phyloP scores from a whole-genome alignment of 129 eudicot species.

The Mikania micrantha region DNA sequence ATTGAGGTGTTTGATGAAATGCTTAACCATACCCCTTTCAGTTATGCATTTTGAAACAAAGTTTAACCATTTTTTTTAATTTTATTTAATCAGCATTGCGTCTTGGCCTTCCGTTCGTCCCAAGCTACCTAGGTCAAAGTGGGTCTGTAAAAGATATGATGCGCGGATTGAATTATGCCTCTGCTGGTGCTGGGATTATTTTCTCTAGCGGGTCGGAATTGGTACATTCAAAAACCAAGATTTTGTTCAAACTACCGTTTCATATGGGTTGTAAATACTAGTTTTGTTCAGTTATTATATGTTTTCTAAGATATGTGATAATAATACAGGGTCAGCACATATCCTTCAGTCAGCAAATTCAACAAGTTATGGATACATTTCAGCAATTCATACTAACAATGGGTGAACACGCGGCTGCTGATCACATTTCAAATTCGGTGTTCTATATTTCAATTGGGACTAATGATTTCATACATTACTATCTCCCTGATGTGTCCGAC shows the following conservation, averaged over 20 bases:
- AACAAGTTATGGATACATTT: slow-evolving; percentile 83
- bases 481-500: slow-evolving; percentile 63
- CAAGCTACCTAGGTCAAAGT: slow-evolving; percentile 68
- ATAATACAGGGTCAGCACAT: slow-evolving; percentile 86
- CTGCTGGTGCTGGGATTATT: slow-evolving; percentile 97
- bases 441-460: slow-evolving; percentile 89
- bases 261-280: not conserved
- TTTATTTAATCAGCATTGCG: slow-evolving; percentile 39
- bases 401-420: slow-evolving; percentile 77
- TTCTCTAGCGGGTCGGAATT: slow-evolving; percentile 91
- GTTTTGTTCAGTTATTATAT: not conserved
- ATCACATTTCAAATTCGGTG: slow-evolving; percentile 58
- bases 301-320: not conserved
- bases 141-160: slow-evolving; percentile 61
- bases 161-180: slow-evolving; percentile 83
- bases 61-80: not conserved
- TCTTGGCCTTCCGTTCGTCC: slow-evolving; percentile 79
- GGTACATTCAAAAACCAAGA: slow-evolving; percentile 35
- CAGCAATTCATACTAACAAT: slow-evolving; percentile 66
- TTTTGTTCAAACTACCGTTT: not conserved
- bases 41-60: not conserved
- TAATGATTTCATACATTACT: slow-evolving; percentile 93
- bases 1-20: slow-evolving; percentile 21
- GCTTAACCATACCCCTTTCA: not conserved
- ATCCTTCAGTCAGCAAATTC: slow-evolving; percentile 83